These are phyloP conservation scores for Lepidium aucheri DNA, from an alignment of 345 rosid genomes.

Conservation along the genomic window DNA sequence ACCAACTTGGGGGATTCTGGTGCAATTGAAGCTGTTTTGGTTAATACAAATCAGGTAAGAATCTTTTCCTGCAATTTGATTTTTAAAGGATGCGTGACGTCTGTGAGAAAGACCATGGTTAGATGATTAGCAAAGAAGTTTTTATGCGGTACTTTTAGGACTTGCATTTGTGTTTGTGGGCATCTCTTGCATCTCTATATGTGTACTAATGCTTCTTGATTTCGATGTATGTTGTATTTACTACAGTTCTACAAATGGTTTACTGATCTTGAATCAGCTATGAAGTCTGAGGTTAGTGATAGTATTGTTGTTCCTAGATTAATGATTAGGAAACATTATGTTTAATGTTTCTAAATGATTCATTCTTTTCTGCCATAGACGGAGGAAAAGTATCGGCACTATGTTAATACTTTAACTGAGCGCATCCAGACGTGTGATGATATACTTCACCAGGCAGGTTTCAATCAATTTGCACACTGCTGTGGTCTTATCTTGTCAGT, in stretches of 20 bases:
- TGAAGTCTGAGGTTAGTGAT: slow-evolving; percentile 93
- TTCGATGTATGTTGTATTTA: neutral
- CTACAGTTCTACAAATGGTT: slow-evolving; percentile 95
- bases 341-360: neutral
- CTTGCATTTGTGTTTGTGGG: neutral
- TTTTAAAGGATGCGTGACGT: neutral
- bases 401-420: slow-evolving; percentile 67
- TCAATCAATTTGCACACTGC: slow-evolving; percentile 1
- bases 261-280: slow-evolving; percentile 91
- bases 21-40: slow-evolving; percentile 67
- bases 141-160: neutral
- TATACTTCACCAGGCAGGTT: slow-evolving; percentile 68
- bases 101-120: no score
- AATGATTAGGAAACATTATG: neutral
- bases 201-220: slow-evolving; percentile 8
- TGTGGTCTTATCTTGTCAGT: neutral
- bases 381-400: slow-evolving; percentile 92
- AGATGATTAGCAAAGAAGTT: no score
- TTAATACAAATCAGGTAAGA: slow-evolving; percentile 72
- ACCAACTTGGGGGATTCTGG: slow-evolving; percentile 45
- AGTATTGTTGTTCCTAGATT: slow-evolving; percentile 12
- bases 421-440: slow-evolving; percentile 87
- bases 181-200: neutral
- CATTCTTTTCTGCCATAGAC: slow-evolving; percentile 40
- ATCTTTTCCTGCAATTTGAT: neutral